These are phyloP conservation scores for Cantharellus anzutake DNA, from an alignment of 768 basidiomycete genomes.

Conservation along the genomic window DNA sequence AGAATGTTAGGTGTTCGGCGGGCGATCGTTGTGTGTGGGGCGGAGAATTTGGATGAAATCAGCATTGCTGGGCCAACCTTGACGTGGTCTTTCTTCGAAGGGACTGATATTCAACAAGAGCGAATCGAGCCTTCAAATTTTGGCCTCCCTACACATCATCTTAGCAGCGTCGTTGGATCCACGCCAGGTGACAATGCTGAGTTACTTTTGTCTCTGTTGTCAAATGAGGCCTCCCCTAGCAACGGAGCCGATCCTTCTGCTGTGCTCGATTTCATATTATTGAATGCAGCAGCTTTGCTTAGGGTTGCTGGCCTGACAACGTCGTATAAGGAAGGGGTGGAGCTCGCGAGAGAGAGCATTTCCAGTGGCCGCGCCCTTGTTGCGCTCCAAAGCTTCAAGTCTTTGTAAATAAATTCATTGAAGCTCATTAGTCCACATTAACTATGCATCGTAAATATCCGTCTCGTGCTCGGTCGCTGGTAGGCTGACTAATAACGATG, in stretches of 20 bases:
- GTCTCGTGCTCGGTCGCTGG: no score
- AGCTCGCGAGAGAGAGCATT: background rate
- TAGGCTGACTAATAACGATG: slow-evolving; percentile 8
- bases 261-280: slow-evolving; percentile 67
- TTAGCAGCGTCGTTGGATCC: slow-evolving; percentile 51
- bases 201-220: slow-evolving; percentile 39
- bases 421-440: background rate
- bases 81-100: slow-evolving; percentile 27
- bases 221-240: slow-evolving; percentile 19
- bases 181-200: slow-evolving; percentile 65
- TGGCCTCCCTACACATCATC: slow-evolving; percentile 52
- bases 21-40: slow-evolving; percentile 86
- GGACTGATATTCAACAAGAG: slow-evolving; percentile 20
- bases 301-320: slow-evolving; percentile 56
- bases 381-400: background rate
- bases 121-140: slow-evolving; percentile 23
- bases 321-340: background rate
- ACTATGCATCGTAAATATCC: no score
- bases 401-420: background rate
- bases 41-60: slow-evolving; percentile 85
- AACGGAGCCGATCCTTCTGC: slow-evolving; percentile 25
- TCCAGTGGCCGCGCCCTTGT: background rate
- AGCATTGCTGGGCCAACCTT: slow-evolving; percentile 75
- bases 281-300: slow-evolving; percentile 80
- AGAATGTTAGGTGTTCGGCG: slow-evolving; percentile 43